Evolutionary conservation across 257 asterid species (phyloP), one percentile per base, ranked within the genome.

Genomic region (Salvia miltiorrhiza): DNA sequence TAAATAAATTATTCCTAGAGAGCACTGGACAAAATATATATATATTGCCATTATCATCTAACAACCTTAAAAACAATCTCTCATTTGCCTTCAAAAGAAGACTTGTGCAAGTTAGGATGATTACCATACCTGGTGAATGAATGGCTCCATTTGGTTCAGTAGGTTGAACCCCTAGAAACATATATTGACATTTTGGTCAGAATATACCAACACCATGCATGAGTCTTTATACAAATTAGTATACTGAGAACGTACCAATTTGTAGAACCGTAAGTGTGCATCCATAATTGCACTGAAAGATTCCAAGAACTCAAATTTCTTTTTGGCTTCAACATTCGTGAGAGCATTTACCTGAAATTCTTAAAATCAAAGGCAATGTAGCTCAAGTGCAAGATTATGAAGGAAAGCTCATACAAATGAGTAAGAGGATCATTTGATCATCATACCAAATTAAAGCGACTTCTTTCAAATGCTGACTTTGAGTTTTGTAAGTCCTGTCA

Each of bases 221-320:
- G 35, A 28, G 73, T 23, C 67, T 39, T 71, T 62, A 54, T 56
- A 23, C 19, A 65, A 63, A 20, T n/a, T 26, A 56, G 47, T 52
- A 52, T 50, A 54, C 69, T 47, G 7, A 73, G 23, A 55, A 74
- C 82, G 20, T 57, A 90, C 99, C 99, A 93, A 70, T 82, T 93
- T 93, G 80, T 88, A 90, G 70, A 85, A 93, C 72, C 96, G 91
- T 59, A 93, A 83, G 76, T 93, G 99, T 60, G 99, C 89, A 89
- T 93, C 97, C 97, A 93, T 93, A 78, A 93, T 86, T 63, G 99
- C 99, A 74, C 97, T 93, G 76, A 90, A 86, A 71, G 97, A 90
- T 79, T 93, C 99, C 78, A 93, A 71, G 84, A 93, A 93, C 86
- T 87, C 96, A 20, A 84, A 87, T 75, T 93, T 93, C 96, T 86